Base-by-base conservation (phyloP, 176 grass and related monocot species). In the Oryza meyeriana region DNA sequence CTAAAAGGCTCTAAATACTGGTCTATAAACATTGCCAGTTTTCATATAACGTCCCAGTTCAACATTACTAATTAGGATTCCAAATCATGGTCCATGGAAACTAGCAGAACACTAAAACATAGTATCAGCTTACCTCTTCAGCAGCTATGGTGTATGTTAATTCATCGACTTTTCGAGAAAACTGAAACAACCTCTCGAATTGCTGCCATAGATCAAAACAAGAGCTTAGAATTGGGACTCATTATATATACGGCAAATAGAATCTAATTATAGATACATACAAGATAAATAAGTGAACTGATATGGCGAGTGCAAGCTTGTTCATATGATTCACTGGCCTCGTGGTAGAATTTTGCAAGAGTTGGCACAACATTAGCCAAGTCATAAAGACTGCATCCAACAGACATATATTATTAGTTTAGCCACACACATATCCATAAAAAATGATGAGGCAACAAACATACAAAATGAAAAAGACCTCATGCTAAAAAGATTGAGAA, bases 301-400 rank as follows among this genome's bases (percentile, higher is more conserved):
- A 91, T 93, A 85, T 95, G 96, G 64, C 87, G 90, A 80, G 93
- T 99, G 82, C 93, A 99, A 88, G 96, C 93, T 42, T 94, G 93
- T 85, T 99, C 93, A 67, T 99, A 99, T 47, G 85, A 82, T 91
- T 93, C 93, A 79, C 89, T 94, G 64, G 96, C 96, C 68, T 91
- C 85, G 83, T 90, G 89, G 71, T 99, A 99, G 83, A 90, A 99
- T 32, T 91, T 99, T n/a, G 87, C 89, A 81, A 99, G 89, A 47
- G 93, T 91, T 61, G 89, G 82, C 83, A 95, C 93, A 39, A 80
- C 85, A 90, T 99, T 99, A 59, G 96, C 93, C 85, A 99, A 87
- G 58, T 99, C 91, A 90, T 90, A 99, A 80, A 99, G 86, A 85
- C 96, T 99, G 87, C 92, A 95, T 80, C 63, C 73, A 87, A 83